Base-by-base conservation (phyloP, 2,329 filamentous ascomycete genomes). In the Fusarium siculi region DNA sequence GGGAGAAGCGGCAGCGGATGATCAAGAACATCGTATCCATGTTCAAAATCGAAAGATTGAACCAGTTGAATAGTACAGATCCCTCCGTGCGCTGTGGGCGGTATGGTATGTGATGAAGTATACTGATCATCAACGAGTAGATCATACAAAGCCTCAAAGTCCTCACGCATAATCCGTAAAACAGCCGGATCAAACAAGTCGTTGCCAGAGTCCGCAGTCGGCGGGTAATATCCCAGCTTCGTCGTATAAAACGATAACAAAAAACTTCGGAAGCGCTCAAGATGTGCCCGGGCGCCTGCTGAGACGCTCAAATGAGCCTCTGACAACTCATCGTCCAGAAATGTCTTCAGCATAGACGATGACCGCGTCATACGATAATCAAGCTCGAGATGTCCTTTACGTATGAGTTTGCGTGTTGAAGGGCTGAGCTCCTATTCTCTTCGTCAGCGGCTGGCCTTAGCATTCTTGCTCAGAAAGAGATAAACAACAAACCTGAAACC, bases 151-250 rank as follows among this genome's bases (percentile, higher is more conserved):
- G 87, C 89, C 56, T 90, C 86, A 72, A 96, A 95, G 72, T 96
- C 93, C 39, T 86, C 82, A 44, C 88, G 87, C 88, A 96, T 92
- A 7, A 84, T 84, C 37, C 84, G 84, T 75, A 90, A 90, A 2
- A 92, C 80, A 25, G 85, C 82, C 42, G 90, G 88, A 21, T 90
- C 86, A 71, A 92, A 92, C 4, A 87, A 80, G 11, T 70, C 56
- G 42, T 57, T 55, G 6, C 44, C 81, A 77, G 60, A 69, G 43
- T 85, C 82, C 30, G 83, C 79, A 4, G 83, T 82, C 0, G 93
- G 93, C 1, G 93, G 93, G 81, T 93, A 96, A 73, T 91, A 92
- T 9, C 93, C 92, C 37, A 94, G 86, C 60, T 90, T 91, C 1
- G 87, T 85, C 2, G 89, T 84, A 77, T 94, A 95, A 76, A 90